phyloP scores from a whole-genome alignment of 495 filamentous ascomycete genomes.

The Penicillium silybi region DNA sequence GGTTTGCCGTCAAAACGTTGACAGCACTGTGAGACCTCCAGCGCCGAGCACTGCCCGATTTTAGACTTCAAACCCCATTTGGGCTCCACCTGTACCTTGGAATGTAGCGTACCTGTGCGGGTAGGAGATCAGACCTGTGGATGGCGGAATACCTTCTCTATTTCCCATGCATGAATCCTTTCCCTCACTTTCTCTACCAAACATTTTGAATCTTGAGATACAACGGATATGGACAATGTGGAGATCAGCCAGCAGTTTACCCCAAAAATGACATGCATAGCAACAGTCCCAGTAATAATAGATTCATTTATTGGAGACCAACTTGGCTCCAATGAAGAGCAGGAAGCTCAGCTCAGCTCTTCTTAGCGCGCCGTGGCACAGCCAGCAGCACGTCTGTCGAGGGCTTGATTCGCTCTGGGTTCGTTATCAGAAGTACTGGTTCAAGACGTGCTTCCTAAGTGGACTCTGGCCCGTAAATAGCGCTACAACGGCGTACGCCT shows the following conservation, averaged over 20 bases:
- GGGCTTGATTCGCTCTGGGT: constrained; percentile 4
- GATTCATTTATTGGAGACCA: not conserved
- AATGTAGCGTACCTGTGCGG: constrained; percentile 10
- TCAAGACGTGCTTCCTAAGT: constrained; percentile 2
- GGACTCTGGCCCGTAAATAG: constrained; percentile 9
- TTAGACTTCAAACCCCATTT: not conserved
- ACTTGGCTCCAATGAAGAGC: not conserved
- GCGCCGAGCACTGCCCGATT: not conserved
- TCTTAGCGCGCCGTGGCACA: constrained; percentile 6
- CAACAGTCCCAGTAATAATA: not conserved
- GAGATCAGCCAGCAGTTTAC: not conserved
- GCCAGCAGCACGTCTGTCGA: not conserved
- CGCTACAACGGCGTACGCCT: constrained; percentile 19
- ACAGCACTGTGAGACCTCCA: not conserved
- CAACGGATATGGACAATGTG: not conserved
- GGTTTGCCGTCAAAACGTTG: not conserved
- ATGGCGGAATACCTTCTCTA: not conserved
- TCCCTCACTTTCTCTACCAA: not conserved
- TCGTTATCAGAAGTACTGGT: constrained; percentile 9
- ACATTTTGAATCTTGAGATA: not conserved
- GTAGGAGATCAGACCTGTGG: constrained; percentile 11
- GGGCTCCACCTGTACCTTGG: not conserved
- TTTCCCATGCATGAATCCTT: not conserved
- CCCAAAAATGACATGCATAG: not conserved
- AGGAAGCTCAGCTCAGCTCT: not conserved